Evolutionary conservation across 1,139 yeast genomes (phyloP).

Genomic region (Taphrina wiesneri): DNA sequence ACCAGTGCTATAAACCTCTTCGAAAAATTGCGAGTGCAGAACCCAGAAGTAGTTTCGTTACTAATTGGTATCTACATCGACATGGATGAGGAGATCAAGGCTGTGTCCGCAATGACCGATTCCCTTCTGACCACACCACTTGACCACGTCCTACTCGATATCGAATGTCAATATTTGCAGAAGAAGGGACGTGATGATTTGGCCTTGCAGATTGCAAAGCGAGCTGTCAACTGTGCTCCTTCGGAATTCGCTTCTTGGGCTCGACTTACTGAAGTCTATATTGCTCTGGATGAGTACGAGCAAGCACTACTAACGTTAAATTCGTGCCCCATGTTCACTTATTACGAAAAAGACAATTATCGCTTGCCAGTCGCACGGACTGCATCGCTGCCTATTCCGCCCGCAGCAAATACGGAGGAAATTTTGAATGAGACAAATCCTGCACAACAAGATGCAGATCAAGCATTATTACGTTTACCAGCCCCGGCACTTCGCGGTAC

Average conservation of each 20-base stretch:
- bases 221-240: conserved; percentile 78
- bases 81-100: conserved; percentile 71
- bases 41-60: conserved; percentile 59
- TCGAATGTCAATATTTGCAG: conserved; percentile 73
- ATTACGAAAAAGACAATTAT: conserved; percentile 56
- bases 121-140: conserved; percentile 61
- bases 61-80: conserved; percentile 61
- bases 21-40: conserved; percentile 49
- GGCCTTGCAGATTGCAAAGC: conserved; percentile 71
- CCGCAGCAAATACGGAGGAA: conserved; percentile 57
- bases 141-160: conserved; percentile 57
- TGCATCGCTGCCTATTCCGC: conserved; percentile 73
- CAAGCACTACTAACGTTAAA: conserved; percentile 80
- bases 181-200: conserved; percentile 65
- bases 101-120: conserved; percentile 65
- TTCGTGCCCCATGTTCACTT: conserved; percentile 87
- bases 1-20: conserved; percentile 61
- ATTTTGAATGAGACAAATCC: conserved; percentile 51
- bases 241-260: conserved; percentile 87
- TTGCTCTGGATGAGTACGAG: conserved; percentile 66
- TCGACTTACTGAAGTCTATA: conserved; percentile 68
- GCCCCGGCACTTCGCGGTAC: conserved; percentile 77
- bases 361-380: conserved; percentile 67
- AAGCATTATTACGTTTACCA: conserved; percentile 68
- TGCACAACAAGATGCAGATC: conserved; percentile 54